Base-by-base conservation (phyloP, 2,329 filamentous ascomycete genomes). In the Teratosphaeria epicoccoides region DNA sequence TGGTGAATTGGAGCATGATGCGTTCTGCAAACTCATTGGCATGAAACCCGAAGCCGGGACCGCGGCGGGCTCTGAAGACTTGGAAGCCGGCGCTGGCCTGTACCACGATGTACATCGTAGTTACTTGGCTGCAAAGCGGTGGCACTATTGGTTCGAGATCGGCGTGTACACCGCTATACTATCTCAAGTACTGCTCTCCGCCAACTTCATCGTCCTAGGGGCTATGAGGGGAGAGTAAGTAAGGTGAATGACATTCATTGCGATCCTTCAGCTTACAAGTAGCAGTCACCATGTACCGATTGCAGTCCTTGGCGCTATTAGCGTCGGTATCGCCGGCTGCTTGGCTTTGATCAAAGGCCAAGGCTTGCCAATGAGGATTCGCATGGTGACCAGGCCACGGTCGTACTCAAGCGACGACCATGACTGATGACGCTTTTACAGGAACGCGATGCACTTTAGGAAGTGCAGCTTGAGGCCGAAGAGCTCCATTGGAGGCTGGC, bases 11-110 rank as follows among this genome's bases (percentile, higher is more conserved):
- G 43, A 24, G 14, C 48, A 24, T 5, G 48, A 26, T 6, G 48
- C 51, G 6, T 53, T 53, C 29, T 49, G 48, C 47, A 53, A 49
- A 28, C 26, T 53, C 49, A 53, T 53, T 25, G 51, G 51, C 26
- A 26, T 53, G 20, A 20, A 33, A 12, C 43, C 23, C 14, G 24
- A 47, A 7, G 47, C 24, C 11, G 23, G 45, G 24, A 44, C 24
- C 24, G 40, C 26, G n/a, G 11, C 51, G 7, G 28, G 33, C 24
- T 48, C 48, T 7, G 47, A 22, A n/a, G 47, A 53, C 10, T 22
- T 53, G 10, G 51, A 53, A 46, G 47, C 47, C 12, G 51, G 43
- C 14, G 28, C 10, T 24, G 51, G 51, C 3, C 23, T 53, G 24
- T 53, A 53, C 48, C 51, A 53, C 20, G 48, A 50, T 44, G 46